phyloP scores from a whole-genome alignment of 164 flowering plant species.

The Kingdonia uniflora region DNA sequence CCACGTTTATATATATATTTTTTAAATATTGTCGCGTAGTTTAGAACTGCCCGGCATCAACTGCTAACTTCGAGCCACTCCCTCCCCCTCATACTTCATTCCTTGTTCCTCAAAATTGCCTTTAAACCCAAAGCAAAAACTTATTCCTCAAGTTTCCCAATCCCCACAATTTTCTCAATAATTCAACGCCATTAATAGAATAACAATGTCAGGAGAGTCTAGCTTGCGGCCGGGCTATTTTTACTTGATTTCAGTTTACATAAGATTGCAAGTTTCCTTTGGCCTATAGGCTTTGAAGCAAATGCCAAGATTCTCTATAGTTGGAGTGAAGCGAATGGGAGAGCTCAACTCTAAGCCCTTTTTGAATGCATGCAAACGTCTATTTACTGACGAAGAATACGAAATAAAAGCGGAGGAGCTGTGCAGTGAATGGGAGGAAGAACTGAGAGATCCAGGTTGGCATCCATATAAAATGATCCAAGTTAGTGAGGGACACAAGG shows the following conservation, averaged over 20 bases:
- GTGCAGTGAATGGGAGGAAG: slow-evolving; percentile 68
- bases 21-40: too few species aligned
- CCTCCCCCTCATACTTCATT: too few species aligned
- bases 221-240: too few species aligned
- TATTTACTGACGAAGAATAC: slow-evolving; percentile 39
- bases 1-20: too few species aligned
- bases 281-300: slow-evolving; percentile 49
- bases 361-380: slow-evolving; percentile 40
- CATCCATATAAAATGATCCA: slow-evolving; percentile 47
- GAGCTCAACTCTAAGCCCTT: slow-evolving; percentile 59
- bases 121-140: too few species aligned
- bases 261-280: background rate
- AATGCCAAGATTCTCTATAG: slow-evolving; percentile 14
- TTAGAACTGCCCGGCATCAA: too few species aligned
- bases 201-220: too few species aligned
- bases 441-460: slow-evolving; percentile 64
- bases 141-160: too few species aligned
- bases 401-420: slow-evolving; percentile 41
- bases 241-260: background rate
- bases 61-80: too few species aligned
- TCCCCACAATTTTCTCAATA: too few species aligned
- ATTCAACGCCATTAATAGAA: too few species aligned
- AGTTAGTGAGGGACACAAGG: slow-evolving; percentile 34
- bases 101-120: too few species aligned
- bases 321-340: slow-evolving; percentile 82